Base-by-base conservation (phyloP, 2,329 filamentous ascomycete genomes). In the Colletotrichum agaves region DNA sequence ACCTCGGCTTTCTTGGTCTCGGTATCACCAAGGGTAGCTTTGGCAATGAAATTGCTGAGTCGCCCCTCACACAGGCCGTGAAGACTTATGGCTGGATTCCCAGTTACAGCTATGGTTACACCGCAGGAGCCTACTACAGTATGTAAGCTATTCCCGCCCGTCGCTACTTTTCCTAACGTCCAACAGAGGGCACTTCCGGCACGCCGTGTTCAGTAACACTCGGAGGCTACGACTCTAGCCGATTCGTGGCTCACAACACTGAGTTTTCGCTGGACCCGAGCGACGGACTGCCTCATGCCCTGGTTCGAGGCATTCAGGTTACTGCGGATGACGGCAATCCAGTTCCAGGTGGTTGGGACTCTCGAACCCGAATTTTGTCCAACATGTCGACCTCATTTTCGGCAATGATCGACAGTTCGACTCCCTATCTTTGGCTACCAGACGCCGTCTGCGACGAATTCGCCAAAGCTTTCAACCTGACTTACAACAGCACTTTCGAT, bases 61-160 rank as follows among this genome's bases (percentile, higher is more conserved):
- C 86, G 73, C 78, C 86, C 64, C 74, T 90, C 73, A 79, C 86
- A 71, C 78, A 89, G 74, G 79, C 91, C 58, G 85, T 91, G 47
- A 85, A 89, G 73, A 77, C 83, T 11, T 82, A 85, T 63, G 85
- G 86, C 8, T 80, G 79, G 64, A 91, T 93, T 53, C 89, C 91
- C 1, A 93, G 91, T 75, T 83, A 92, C 69, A 92, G 90, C 46
- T 93, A 91, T 75, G 91, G 90, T 58, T 94, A 90, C 75, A 93
- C 91, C 3, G 91, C 91, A 44, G 92, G 92, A 15, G 90, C 90
- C n/a, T 85, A 85, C 69, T 93, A 93, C 74, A 84, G 89, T 90
- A 80, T 76, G 85, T 78, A 15, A 15, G 60, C 19, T 27, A 12
- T 7, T n/a, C 31, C 57, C 70, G 75, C 27, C 73, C 57, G 5